Conservation (phyloP, 805 yeast species). For the Wickerhamomyces sydowiorum region DNA sequence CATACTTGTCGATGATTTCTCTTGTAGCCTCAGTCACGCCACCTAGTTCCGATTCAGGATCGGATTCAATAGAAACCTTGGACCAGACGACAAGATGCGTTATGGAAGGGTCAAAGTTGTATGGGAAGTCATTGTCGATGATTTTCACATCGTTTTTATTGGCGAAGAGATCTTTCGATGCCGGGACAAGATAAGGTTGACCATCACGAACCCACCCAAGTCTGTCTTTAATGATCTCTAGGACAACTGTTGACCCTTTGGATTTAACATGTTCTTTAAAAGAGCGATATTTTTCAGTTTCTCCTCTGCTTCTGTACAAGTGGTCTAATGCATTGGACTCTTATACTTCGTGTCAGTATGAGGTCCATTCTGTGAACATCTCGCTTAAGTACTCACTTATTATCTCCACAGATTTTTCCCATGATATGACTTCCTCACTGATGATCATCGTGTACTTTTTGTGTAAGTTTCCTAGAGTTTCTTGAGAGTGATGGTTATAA, state of each 20-base stretch:
- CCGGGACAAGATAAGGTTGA: conserved; percentile 7
- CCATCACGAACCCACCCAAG: conserved; percentile 43
- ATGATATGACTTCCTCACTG: conserved; percentile 8
- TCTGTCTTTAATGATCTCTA: conserved; percentile 41
- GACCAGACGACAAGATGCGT: conserved; percentile 66
- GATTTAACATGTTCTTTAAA: conserved; percentile 37
- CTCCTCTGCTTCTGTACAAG: conserved; percentile 42
- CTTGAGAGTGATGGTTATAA: neutral
- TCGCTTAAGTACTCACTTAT: conserved; percentile 6
- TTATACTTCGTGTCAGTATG: neutral
- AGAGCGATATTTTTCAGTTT: conserved; percentile 36
- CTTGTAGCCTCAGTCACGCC: conserved; percentile 31
- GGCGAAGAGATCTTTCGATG: conserved; percentile 18
- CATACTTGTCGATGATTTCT: conserved; percentile 40
- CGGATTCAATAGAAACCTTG: conserved; percentile 38
- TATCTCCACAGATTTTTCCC: conserved; percentile 9
- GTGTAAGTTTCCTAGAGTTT: no score
- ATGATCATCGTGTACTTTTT: conserved; percentile 1
- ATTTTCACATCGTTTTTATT: conserved; percentile 31
- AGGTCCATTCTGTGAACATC: neutral
- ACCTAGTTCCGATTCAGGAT: conserved; percentile 47
- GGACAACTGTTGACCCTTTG: conserved; percentile 35
- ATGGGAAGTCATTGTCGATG: conserved; percentile 60
- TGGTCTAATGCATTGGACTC: conserved; percentile 35
- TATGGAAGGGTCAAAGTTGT: conserved; percentile 46